Conservation (phyloP, 1,139 yeast genomes). For the Arxiozyma heterogenica region DNA sequence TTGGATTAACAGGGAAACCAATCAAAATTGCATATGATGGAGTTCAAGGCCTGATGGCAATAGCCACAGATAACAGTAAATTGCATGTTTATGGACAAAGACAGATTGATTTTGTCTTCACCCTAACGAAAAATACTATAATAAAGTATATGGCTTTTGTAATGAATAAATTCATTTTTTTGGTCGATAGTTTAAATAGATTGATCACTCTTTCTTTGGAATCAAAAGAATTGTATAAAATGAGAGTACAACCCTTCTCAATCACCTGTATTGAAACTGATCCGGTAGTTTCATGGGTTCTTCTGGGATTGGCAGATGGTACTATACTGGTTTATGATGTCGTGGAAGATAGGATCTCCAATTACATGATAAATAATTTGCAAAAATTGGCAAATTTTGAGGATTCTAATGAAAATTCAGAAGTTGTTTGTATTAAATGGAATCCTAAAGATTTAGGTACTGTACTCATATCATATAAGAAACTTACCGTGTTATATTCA, state of each 20-base stretch:
- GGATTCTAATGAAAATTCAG: conserved; percentile 34
- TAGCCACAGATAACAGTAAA: conserved; percentile 62
- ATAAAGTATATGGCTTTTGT: conserved; percentile 55
- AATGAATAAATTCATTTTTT: conserved; percentile 72
- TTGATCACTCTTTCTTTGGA: conserved; percentile 64
- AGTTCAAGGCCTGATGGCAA: conserved; percentile 65
- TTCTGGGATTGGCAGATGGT: conserved; percentile 75
- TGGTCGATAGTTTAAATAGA: conserved; percentile 45
- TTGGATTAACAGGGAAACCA: conserved; percentile 49
- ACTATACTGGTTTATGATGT: conserved; percentile 67
- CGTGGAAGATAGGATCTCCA: conserved; percentile 62
- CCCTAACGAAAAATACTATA: conserved; percentile 41
- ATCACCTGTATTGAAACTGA: conserved; percentile 64
- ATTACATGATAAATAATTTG: conserved; percentile 59
- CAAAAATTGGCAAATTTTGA: conserved; percentile 40
- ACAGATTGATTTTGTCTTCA: conserved; percentile 66
- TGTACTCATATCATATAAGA: conserved; percentile 61
- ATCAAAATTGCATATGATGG: conserved; percentile 75
- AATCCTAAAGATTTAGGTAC: conserved; percentile 88
- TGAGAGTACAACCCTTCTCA: conserved; percentile 35
- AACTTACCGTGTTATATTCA: conserved; percentile 62
- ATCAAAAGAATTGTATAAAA: conserved; percentile 43
- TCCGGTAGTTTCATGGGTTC: conserved; percentile 80
- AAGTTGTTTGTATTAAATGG: conserved; percentile 60
- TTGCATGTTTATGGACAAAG: conserved; percentile 79